These are phyloP conservation scores for Physaria fendleri DNA, from an alignment of 345 rosid genomes.

Conservation along the genomic window DNA sequence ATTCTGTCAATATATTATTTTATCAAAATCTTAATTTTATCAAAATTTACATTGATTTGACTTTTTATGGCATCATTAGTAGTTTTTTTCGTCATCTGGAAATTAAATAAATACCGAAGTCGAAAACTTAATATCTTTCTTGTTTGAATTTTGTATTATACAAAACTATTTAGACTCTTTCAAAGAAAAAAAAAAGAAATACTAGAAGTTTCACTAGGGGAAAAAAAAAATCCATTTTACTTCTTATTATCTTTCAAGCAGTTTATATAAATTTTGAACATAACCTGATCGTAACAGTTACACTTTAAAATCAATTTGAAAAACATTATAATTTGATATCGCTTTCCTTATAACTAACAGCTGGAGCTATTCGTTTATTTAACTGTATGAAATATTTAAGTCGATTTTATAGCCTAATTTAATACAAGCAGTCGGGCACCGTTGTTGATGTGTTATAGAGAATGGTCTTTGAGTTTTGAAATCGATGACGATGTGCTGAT, in stretches of 20 bases:
- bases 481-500: conserved; percentile 12
- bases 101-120: too few relatives aligned
- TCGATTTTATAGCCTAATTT: not conserved
- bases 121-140: not conserved
- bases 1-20: conserved; percentile 5
- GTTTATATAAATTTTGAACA: too few relatives aligned
- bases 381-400: too few relatives aligned
- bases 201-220: not conserved
- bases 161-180: not conserved
- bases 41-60: not conserved
- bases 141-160: not conserved
- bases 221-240: too few relatives aligned
- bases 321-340: not conserved
- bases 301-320: too few relatives aligned
- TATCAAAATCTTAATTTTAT: not conserved
- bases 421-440: too few relatives aligned
- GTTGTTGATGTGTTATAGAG: not conserved
- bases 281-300: too few relatives aligned
- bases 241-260: too few relatives aligned
- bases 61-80: conserved; percentile 1
- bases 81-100: too few relatives aligned
- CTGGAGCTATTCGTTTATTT: too few relatives aligned
- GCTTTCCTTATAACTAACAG: not conserved
- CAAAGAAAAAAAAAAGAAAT: not conserved
- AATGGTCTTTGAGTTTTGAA: conserved; percentile 12